phyloP scores from a whole-genome alignment of 148 eudicot species.

The Persicaria tinctoria region DNA sequence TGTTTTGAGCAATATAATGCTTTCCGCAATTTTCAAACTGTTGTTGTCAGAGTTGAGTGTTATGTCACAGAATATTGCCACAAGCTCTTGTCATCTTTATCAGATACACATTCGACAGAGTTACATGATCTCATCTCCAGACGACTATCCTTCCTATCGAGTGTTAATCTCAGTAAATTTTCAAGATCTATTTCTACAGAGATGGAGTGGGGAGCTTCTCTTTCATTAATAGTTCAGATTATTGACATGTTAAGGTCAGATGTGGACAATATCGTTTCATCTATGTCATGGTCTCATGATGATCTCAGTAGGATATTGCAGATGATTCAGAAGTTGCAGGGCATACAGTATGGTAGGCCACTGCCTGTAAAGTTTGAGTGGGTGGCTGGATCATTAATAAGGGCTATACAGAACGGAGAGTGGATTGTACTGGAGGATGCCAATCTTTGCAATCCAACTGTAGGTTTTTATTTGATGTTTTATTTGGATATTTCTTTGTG shows the following conservation, averaged over 20 bases:
- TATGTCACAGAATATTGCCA: slow-evolving; percentile 65
- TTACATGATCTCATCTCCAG: slow-evolving; percentile 37
- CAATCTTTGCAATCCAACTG: slow-evolving; percentile 97
- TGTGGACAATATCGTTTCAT: slow-evolving; percentile 21
- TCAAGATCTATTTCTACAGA: slow-evolving; percentile 29
- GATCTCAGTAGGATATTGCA: slow-evolving; percentile 45
- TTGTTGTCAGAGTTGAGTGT: slow-evolving; percentile 45
- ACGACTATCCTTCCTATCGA: slow-evolving; percentile 63
- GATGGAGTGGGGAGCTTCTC: slow-evolving; percentile 42
- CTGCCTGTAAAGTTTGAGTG: slow-evolving; percentile 77
- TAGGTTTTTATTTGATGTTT: slow-evolving; percentile 16
- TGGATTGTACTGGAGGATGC: slow-evolving; percentile 97
- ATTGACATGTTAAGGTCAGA: slow-evolving; percentile 43
- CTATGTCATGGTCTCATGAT: slow-evolving; percentile 51
- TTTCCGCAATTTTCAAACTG: slow-evolving; percentile 56
- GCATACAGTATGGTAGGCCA: slow-evolving; percentile 29
- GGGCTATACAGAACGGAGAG: slow-evolving; percentile 93
- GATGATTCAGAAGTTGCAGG: slow-evolving; percentile 48
- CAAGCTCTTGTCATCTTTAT: slow-evolving; percentile 43
- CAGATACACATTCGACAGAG: slow-evolving; percentile 30
- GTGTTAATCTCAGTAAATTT: slow-evolving; percentile 27
- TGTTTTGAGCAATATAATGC: slow-evolving; percentile 95
- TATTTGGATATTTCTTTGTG: background rate
- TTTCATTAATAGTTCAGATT: slow-evolving; percentile 50
- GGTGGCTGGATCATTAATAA: slow-evolving; percentile 73